Evolutionary conservation across 768 basidiomycete genomes (phyloP).

Genomic region (Russula olivacea): DNA sequence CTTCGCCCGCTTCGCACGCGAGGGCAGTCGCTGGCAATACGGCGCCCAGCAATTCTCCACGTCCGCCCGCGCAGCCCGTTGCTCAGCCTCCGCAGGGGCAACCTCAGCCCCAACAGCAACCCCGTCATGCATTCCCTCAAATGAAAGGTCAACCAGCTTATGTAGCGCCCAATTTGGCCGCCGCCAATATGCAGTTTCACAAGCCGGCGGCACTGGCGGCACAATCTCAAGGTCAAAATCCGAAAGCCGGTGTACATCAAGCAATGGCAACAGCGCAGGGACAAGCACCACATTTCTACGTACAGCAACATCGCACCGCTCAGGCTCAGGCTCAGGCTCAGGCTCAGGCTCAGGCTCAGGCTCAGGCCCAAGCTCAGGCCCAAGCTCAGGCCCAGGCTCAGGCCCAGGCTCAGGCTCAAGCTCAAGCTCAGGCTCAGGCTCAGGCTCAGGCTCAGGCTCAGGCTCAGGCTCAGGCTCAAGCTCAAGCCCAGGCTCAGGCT

Average conservation of each 20-base stretch:
- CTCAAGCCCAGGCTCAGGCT: constrained; percentile 22
- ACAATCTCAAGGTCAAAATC: constrained; percentile 15
- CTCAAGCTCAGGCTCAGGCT: constrained; percentile 22
- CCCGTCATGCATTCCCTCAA: constrained; percentile 3
- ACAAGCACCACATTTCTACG: background rate
- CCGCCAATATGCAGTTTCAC: background rate
- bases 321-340: constrained; percentile 22
- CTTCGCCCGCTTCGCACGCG: constrained; percentile 31
- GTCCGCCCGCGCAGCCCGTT: constrained; percentile 32
- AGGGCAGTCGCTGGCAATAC: constrained; percentile 32
- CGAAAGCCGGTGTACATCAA: constrained; percentile 5
- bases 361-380: background rate
- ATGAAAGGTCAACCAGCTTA: constrained; percentile 3
- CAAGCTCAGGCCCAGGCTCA: no score
- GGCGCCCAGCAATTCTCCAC: constrained; percentile 26
- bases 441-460: constrained; percentile 24
- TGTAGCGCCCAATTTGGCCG: background rate
- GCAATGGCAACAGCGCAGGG: background rate
- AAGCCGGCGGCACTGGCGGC: constrained; percentile 3
- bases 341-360: background rate
- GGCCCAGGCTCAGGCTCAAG: constrained; percentile 23
- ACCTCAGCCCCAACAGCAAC: constrained; percentile 30
- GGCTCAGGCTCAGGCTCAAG: constrained; percentile 23
- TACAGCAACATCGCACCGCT: constrained; percentile 2
- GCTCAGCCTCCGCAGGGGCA: constrained; percentile 34